Conservation (phyloP, 2,329 filamentous ascomycete species). For the Sporothrix globosa region DNA sequence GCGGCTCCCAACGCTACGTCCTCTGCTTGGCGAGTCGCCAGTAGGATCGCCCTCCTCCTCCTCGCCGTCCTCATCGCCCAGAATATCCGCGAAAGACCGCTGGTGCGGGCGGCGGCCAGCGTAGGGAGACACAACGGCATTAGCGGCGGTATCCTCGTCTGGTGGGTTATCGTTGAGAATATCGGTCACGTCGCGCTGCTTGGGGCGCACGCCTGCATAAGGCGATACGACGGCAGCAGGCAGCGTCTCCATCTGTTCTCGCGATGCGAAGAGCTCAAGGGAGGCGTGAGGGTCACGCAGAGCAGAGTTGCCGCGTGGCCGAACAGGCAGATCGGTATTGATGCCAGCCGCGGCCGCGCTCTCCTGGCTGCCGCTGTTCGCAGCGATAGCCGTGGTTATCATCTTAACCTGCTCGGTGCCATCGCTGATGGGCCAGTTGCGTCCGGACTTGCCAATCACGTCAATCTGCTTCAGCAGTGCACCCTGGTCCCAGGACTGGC, state of each 20-base stretch:
- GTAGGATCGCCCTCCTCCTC: constrained; percentile 31
- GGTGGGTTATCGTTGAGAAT: constrained; percentile 63
- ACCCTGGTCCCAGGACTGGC: constrained; percentile 93
- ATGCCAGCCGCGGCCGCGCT: constrained; percentile 29
- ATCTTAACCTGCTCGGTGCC: constrained; percentile 80
- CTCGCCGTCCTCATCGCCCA: constrained; percentile 54
- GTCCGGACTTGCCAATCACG: constrained; percentile 84
- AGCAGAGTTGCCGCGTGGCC: constrained; percentile 57
- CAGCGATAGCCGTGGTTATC: constrained; percentile 63
- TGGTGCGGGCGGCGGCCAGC: constrained; percentile 62
- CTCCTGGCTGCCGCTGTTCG: constrained; percentile 55
- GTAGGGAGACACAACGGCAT: constrained; percentile 47
- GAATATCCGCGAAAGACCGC: constrained; percentile 73
- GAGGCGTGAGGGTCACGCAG: constrained; percentile 69
- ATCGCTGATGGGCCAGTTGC: constrained; percentile 94
- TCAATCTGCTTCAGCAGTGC: constrained; percentile 91
- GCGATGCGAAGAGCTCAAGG: constrained; percentile 73
- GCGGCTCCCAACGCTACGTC: constrained; percentile 41
- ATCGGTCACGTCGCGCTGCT: constrained; percentile 72
- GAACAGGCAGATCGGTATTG: constrained; percentile 45
- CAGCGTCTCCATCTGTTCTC: constrained; percentile 56
- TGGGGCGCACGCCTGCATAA: constrained; percentile 62
- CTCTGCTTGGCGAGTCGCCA: constrained; percentile 20
- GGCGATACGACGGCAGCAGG: constrained; percentile 57
- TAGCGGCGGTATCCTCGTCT: constrained; percentile 45